Base-by-base conservation (phyloP, 2,329 filamentous ascomycete genomes). In the Aspergillus udagawae region DNA sequence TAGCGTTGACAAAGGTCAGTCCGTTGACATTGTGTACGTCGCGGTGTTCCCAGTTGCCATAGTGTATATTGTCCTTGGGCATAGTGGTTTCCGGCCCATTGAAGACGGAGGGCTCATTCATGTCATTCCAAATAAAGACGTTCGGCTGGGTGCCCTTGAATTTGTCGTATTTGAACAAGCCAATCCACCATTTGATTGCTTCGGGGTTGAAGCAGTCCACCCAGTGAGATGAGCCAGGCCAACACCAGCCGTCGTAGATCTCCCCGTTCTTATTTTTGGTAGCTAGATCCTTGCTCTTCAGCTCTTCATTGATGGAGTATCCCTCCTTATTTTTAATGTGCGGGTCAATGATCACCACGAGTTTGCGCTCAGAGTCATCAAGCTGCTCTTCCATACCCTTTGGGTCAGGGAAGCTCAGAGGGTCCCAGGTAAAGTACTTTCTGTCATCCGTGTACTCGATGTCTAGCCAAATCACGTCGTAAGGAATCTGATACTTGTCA, bases 21-120 rank as follows among this genome's bases (percentile, higher is more conserved):
- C 94, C 94, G 73, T 97, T 94, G 66, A 97, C 73, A 75, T 99
- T 97, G 80, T 99, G 94, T 4, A 99, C 79, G 71, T 99, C 94
- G 61, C 94, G 90, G 73, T 99, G 94, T 75, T 99, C 94, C 94
- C 94, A 99, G 69, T 89, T 85, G 53, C 85, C 92, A 68, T 89
- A 79, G 72, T 99, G 94, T 29, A 99, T 76, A 72, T 99, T 99
- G 79, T 99, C 94, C 77, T 97, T 97, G 60, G 94, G 94, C 92
- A 97, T 97, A 4, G 93, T 97, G 3, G 92, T 96, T 75, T 99
- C 94, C 0, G 94, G 94, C 0, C 94, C 94, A 72, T 97, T 97
- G 80, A 99, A 99, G 1, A 99, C 94, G 0, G 94, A 97, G 0
- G 94, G 94, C 78, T 99, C 94, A 71, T 97, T 97, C 94, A 99